Percentiles rank a stretch among this genome's conserved stretches.
These are phyloP conservation scores for Tuctoria greenei DNA, from an alignment of 176 grass and related monocot species.

Conservation along the genomic window DNA sequence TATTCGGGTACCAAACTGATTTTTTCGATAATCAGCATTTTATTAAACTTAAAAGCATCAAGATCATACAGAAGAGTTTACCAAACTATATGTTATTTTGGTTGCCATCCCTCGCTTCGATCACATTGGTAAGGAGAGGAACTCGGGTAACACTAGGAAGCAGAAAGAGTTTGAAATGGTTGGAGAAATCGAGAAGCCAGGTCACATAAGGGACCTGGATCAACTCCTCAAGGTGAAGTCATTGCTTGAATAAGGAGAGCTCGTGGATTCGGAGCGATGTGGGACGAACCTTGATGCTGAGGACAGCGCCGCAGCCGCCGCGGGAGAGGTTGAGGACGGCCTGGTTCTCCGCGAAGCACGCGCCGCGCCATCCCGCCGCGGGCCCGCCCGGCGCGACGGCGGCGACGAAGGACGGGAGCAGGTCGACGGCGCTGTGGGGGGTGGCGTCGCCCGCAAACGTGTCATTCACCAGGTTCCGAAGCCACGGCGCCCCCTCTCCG, in stretches of 20 bases:
- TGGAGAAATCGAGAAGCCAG: neutral
- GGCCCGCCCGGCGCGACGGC: slow-evolving; percentile 49
- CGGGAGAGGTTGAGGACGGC: slow-evolving; percentile 61
- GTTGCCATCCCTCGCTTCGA: too few species aligned
- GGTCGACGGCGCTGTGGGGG: slow-evolving; percentile 85
- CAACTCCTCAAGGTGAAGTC: too few species aligned
- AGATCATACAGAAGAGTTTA: too few species aligned
- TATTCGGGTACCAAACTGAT: too few species aligned
- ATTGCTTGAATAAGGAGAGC: neutral
- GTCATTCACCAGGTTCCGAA: slow-evolving; percentile 68
- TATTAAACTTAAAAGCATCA: too few species aligned
- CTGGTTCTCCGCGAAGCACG: slow-evolving; percentile 80
- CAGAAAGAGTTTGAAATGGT: too few species aligned
- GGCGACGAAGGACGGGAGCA: slow-evolving; percentile 81
- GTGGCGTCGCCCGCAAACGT: slow-evolving; percentile 43
- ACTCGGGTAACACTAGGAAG: too few species aligned
- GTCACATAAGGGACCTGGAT: too few species aligned
- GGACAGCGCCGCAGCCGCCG: slow-evolving; percentile 49
- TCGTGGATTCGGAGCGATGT: neutral
- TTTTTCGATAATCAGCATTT: too few species aligned
- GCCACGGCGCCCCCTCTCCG: slow-evolving; percentile 30
- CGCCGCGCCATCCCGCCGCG: slow-evolving; percentile 57
- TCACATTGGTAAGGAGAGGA: too few species aligned
- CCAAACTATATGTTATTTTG: too few species aligned
- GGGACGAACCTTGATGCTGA: slow-evolving; percentile 60